Conservation (phyloP, 1,284 basidiomycete species). For the Ganoderma meredithae region DNA sequence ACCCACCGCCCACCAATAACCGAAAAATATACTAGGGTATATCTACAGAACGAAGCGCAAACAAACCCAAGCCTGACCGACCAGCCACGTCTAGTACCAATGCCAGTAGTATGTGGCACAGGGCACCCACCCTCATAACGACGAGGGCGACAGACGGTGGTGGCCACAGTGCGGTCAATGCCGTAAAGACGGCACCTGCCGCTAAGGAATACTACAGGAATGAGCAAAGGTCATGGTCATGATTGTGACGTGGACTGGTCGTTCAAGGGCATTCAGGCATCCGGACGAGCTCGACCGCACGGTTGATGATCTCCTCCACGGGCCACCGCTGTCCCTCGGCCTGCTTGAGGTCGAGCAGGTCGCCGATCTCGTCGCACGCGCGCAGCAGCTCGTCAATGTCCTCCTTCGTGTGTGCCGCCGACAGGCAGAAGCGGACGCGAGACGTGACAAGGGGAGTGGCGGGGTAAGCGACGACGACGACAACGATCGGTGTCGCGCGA, state of each 20-base stretch:
- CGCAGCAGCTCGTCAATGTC: constrained; percentile 90
- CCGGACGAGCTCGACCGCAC: constrained; percentile 82
- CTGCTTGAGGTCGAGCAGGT: constrained; percentile 87
- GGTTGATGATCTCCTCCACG: constrained; percentile 79
- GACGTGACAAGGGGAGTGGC: constrained; percentile 92
- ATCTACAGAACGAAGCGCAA: constrained; percentile 28
- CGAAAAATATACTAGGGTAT: constrained; percentile 31
- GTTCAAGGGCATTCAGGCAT: constrained; percentile 42
- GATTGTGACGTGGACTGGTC: neutral
- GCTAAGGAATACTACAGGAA: neutral
- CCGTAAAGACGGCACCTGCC: neutral
- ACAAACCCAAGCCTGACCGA: neutral
- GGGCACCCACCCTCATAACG: neutral
- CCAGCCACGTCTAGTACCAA: constrained; percentile 5
- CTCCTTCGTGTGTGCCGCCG: constrained; percentile 95
- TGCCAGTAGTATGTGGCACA: constrained; percentile 5
- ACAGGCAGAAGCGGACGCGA: constrained; percentile 94
- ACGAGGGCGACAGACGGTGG: neutral
- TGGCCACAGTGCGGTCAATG: neutral
- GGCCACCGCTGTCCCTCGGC: constrained; percentile 81
- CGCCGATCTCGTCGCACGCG: constrained; percentile 94
- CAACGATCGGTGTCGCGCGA: constrained; percentile 81
- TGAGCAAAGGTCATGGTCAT: neutral
- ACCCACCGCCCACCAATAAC: constrained; percentile 18
- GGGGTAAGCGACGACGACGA: constrained; percentile 92